Base-by-base conservation (phyloP, 148 eudicot species). In the Vaccinium myrtillus region DNA sequence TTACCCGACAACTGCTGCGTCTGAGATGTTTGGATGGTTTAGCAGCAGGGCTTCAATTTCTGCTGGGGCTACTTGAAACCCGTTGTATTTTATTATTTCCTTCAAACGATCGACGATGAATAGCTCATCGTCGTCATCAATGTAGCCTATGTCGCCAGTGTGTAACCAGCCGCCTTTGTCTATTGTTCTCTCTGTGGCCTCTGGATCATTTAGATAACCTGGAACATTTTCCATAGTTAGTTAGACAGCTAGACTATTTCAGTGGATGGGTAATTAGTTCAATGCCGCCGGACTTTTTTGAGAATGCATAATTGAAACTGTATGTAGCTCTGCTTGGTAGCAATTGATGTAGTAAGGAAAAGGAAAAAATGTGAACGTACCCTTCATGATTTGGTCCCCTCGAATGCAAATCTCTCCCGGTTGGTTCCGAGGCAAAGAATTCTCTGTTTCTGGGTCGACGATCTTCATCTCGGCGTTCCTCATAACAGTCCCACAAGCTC, bases 371-470 rank as follows among this genome's bases (percentile, higher is more conserved):
- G 77, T 0, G 51, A 25, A 56, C 19, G 25, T 91, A 96, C 99
- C 99, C 91, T 95, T 97, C 99, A 97, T 95, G 87, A 97, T 93
- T 85, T 97, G 99, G 53, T 97, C 91, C 6, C 99, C 99, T 51
- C 99, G 89, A 56, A 97, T 93, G 85, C 96, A 94, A 76, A 97
- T 95, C 80, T 97, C 99, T 39, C 99, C 99, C 1, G 93, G 79
- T 48, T 95, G 87, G 48, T 97, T 94, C 58, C 91, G 89, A 7
- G 91, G 90, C 1, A 97, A 86, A 59, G 95, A 97, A 25, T 23
- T 55, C 3, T 91, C 93, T 0, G 92, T 86, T 0, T 97, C 96
- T 0, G 95, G 92, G 75, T 97, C 96, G 15, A 95, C 83, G 5
- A 97, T 91, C 86, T 97, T 97, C 98, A 97, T 92, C 80, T 95